Evolutionary conservation across 495 filamentous ascomycete genomes (phyloP).

Genomic region (Talaromyces wortmannii): DNA sequence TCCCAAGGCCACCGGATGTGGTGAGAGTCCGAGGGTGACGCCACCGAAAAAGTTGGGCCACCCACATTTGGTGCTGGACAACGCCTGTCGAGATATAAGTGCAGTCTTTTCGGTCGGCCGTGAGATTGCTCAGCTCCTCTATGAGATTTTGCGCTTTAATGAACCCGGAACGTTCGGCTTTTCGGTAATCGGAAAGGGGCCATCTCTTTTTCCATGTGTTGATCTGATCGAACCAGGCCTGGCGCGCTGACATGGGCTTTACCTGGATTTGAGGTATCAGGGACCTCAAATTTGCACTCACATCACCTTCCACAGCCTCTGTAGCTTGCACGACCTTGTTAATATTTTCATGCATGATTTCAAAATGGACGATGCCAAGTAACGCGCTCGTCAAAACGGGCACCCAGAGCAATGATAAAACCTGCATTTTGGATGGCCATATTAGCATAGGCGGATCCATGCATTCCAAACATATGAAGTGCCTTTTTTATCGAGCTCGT

Average conservation of each 20-base stretch:
- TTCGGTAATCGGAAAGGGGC: slow-evolving; percentile 68
- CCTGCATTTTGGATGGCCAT: slow-evolving; percentile 59
- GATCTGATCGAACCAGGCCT: slow-evolving; percentile 84
- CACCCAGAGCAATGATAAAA: slow-evolving; percentile 54
- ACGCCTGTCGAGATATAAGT: slow-evolving; percentile 88
- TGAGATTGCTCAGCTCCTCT: slow-evolving; percentile 69
- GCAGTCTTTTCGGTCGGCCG: slow-evolving; percentile 61
- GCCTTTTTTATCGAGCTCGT: slow-evolving; percentile 52
- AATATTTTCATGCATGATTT: slow-evolving; percentile 58
- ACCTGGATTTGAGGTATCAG: neutral
- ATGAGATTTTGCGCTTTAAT: slow-evolving; percentile 90
- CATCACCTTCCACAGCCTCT: slow-evolving; percentile 54
- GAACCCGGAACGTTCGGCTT: slow-evolving; percentile 53
- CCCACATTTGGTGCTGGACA: slow-evolving; percentile 97
- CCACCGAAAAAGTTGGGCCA: slow-evolving; percentile 90
- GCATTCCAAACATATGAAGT: slow-evolving; percentile 59
- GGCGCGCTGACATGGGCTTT: slow-evolving; percentile 48
- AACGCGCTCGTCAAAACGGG: slow-evolving; percentile 57
- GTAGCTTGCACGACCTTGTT: slow-evolving; percentile 58
- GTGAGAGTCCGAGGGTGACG: slow-evolving; percentile 77
- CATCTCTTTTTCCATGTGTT: slow-evolving; percentile 79
- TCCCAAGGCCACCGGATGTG: slow-evolving; percentile 86
- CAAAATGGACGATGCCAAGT: slow-evolving; percentile 60
- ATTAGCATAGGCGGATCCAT: slow-evolving; percentile 58
- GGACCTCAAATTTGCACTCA: too few relatives aligned